Percentiles rank a stretch among this genome's conserved stretches.
phyloP scores from a whole-genome alignment of 495 filamentous ascomycete species.

The Tuber melanosporum region DNA sequence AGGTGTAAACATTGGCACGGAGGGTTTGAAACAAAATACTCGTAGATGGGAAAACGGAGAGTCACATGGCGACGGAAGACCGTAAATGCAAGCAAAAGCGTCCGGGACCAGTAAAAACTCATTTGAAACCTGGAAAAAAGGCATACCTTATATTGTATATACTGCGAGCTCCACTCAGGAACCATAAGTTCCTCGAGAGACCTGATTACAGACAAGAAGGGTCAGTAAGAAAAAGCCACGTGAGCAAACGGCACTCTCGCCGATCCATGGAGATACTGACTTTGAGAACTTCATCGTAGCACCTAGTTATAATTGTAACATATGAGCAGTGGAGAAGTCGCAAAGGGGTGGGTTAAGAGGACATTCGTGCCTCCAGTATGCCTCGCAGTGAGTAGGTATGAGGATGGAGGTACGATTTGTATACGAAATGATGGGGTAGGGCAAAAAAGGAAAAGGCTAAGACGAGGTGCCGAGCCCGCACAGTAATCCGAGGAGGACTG shows the following conservation, averaged over 20 bases:
- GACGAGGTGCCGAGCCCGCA: background rate
- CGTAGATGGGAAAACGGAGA: background rate
- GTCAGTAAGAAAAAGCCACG: conserved; percentile 8
- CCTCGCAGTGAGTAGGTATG: background rate
- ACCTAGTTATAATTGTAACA: background rate
- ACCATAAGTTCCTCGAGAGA: conserved; percentile 41
- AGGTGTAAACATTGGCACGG: background rate
- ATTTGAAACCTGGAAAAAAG: background rate
- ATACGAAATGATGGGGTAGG: background rate
- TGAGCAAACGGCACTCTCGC: background rate
- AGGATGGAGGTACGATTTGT: background rate
- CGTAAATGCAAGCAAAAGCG: background rate
- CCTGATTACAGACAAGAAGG: conserved; percentile 19
- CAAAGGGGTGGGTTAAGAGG: background rate
- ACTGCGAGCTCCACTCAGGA: conserved; percentile 42
- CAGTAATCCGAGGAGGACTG: background rate
- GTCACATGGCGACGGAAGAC: background rate
- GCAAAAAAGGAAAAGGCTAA: background rate
- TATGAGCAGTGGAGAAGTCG: background rate
- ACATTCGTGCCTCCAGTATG: background rate
- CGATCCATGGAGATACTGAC: conserved; percentile 18
- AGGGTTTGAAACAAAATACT: conserved; percentile 4
- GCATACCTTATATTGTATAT: conserved; percentile 42
- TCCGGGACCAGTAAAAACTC: background rate
- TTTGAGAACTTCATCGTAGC: conserved; percentile 38